These are phyloP conservation scores for Chlorencoelia australis DNA, from an alignment of 2,329 filamentous ascomycete species.

Conservation along the genomic window DNA sequence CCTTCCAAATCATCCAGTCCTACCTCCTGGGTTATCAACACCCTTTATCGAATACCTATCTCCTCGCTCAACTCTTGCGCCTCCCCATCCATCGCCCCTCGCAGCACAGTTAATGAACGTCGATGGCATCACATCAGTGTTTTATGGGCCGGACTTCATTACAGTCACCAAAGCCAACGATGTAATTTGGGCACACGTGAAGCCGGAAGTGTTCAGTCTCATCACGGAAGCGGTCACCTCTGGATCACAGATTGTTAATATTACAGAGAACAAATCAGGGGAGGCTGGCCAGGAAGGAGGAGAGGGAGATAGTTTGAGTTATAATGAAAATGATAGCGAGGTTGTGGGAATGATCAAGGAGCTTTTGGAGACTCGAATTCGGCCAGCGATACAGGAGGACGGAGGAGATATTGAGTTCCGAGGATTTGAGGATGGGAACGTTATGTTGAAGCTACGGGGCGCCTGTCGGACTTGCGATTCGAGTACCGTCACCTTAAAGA, in stretches of 20 bases:
- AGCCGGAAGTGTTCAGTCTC: conserved; percentile 87
- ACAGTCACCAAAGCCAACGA: conserved; percentile 86
- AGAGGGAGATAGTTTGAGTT: conserved; percentile 62
- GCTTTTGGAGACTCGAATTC: conserved; percentile 84
- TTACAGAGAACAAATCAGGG: conserved; percentile 50
- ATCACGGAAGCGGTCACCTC: conserved; percentile 88
- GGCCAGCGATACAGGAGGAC: conserved; percentile 94
- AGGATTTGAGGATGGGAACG: conserved; percentile 78
- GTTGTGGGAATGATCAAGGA: conserved; percentile 99
- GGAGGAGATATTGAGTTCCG: conserved; percentile 95
- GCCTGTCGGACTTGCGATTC: conserved; percentile 95
- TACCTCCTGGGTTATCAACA: conserved; percentile 62
- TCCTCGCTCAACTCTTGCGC: conserved; percentile 77
- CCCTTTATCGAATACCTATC: conserved; percentile 87
- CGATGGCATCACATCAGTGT: conserved; percentile 88
- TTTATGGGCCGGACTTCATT: conserved; percentile 93
- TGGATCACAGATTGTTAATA: conserved; percentile 71
- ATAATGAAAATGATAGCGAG: conserved; percentile 85
- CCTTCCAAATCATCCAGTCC: conserved; percentile 76
- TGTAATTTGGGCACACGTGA: conserved; percentile 87
- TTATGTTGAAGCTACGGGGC: conserved; percentile 78
- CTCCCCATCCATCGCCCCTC: conserved; percentile 83
- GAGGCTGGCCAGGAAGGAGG: conserved; percentile 37
- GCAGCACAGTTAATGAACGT: conserved; percentile 86
- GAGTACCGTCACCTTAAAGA: conserved; percentile 92